phyloP scores from a whole-genome alignment of 768 basidiomycete genomes.

The Auricularia cornea region DNA sequence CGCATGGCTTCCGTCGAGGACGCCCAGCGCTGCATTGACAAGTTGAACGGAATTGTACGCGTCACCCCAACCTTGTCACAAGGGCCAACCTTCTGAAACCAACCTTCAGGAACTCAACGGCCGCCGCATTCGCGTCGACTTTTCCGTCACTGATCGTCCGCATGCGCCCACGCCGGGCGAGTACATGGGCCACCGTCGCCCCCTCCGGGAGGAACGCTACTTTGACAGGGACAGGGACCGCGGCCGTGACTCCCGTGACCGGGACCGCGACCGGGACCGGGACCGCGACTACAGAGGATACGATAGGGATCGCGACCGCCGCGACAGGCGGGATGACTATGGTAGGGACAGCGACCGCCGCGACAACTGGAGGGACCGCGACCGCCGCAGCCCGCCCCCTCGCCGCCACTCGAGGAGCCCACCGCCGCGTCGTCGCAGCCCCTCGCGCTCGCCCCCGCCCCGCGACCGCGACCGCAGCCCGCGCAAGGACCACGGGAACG shows the following conservation, averaged over 20 bases:
- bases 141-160: slow-evolving; percentile 86
- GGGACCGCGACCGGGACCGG: slow-evolving; percentile 29
- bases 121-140: slow-evolving; percentile 93
- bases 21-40: slow-evolving; percentile 77
- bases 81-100: background rate
- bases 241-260: slow-evolving; percentile 17
- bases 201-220: slow-evolving; percentile 29
- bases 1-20: slow-evolving; percentile 87
- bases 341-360: slow-evolving; percentile 13
- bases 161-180: slow-evolving; percentile 96
- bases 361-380: slow-evolving; percentile 24
- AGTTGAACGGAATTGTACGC: slow-evolving; percentile 86
- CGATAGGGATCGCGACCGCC: slow-evolving; percentile 10
- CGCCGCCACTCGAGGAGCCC: slow-evolving; percentile 1
- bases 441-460: background rate
- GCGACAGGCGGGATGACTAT: slow-evolving; percentile 1
- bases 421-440: background rate
- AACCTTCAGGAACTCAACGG: slow-evolving; percentile 79
- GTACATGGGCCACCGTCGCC: slow-evolving; percentile 88
- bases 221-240: slow-evolving; percentile 36
- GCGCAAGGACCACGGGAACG: slow-evolving; percentile 4
- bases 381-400: slow-evolving; percentile 3
- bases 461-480: slow-evolving; percentile 7
- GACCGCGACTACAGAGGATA: slow-evolving; percentile 35
- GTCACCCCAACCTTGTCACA: background rate